Evolutionary conservation across 805 yeast genomes (phyloP).

Genomic region (Barnettozyma botsteinii): DNA sequence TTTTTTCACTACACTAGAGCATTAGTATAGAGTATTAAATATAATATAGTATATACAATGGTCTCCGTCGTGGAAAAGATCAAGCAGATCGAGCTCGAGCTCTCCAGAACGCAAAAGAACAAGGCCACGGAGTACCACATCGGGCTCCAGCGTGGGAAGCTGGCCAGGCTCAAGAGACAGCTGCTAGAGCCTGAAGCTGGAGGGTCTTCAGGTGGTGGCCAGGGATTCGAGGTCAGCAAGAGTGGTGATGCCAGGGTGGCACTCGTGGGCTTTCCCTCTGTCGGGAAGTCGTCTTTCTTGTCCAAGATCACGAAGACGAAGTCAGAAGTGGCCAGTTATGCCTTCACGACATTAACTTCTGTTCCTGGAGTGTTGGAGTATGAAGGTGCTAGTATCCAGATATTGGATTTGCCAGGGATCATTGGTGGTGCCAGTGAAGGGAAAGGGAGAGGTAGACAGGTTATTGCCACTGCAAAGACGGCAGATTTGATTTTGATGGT

Average conservation of each 20-base stretch:
- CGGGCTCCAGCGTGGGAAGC: slow-evolving; percentile 89
- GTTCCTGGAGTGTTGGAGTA: slow-evolving; percentile 95
- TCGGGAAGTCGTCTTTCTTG: slow-evolving; percentile 89
- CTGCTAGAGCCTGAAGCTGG: slow-evolving; percentile 82
- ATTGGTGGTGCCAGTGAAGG: slow-evolving; percentile 96
- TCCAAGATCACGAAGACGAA: slow-evolving; percentile 89
- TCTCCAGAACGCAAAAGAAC: slow-evolving; percentile 92
- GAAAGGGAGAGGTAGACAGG: slow-evolving; percentile 96
- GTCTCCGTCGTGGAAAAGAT: slow-evolving; percentile 52
- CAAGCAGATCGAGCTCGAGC: slow-evolving; percentile 77
- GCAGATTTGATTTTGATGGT: slow-evolving; percentile 92
- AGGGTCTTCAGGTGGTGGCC: slow-evolving; percentile 58
- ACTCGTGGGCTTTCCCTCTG: slow-evolving; percentile 94
- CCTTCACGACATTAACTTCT: slow-evolving; percentile 92
- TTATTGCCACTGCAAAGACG: slow-evolving; percentile 92
- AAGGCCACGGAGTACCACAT: slow-evolving; percentile 97
- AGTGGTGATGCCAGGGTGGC: slow-evolving; percentile 96
- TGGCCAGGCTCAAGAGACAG: slow-evolving; percentile 89
- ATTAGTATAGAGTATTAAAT: no score
- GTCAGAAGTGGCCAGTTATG: slow-evolving; percentile 91
- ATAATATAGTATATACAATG: slow-evolving; percentile 2
- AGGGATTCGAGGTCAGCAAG: slow-evolving; percentile 90
- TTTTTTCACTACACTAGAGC: not conserved
- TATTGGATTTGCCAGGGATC: slow-evolving; percentile 96
- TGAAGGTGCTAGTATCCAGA: slow-evolving; percentile 94